Conservation (phyloP, 108 stramenopile species). For the Asterionellopsis glacialis region DNA sequence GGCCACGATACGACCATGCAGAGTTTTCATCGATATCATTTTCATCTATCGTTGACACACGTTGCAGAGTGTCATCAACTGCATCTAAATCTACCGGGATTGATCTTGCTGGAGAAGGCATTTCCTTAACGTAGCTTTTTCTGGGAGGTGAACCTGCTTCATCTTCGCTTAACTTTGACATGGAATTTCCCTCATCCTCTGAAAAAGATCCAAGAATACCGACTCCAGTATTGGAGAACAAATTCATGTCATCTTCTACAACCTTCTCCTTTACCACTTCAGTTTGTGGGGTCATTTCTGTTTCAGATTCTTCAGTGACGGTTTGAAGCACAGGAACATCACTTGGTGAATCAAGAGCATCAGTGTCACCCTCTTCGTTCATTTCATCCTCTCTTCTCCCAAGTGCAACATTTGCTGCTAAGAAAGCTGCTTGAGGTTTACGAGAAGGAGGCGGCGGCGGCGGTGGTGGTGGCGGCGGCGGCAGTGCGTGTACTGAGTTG, state of each 20-base stretch:
- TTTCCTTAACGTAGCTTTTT: background rate
- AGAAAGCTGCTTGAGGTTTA: background rate
- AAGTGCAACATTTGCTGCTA: background rate
- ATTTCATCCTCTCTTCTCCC: constrained; percentile 7
- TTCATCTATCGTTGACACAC: background rate
- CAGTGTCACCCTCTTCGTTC: background rate
- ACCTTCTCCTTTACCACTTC: constrained; percentile 39
- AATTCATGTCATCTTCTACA: constrained; percentile 26
- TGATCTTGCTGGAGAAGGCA: constrained; percentile 3
- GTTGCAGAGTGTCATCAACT: constrained; percentile 9
- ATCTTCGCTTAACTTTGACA: background rate
- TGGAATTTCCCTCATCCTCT: too few relatives aligned
- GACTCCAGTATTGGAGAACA: constrained; percentile 15
- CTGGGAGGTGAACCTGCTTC: background rate
- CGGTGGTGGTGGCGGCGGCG: background rate
- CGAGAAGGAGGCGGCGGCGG: background rate
- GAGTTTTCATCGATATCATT: background rate
- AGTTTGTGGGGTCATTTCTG: background rate
- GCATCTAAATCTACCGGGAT: constrained; percentile 49
- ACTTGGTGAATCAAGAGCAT: background rate
- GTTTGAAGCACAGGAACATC: too few relatives aligned
- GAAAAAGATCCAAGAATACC: too few relatives aligned
- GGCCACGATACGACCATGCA: background rate
- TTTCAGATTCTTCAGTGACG: background rate
- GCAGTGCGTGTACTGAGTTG: background rate